Conservation (phyloP, 2,329 filamentous ascomycete species). For the Apiospora arundinis region DNA sequence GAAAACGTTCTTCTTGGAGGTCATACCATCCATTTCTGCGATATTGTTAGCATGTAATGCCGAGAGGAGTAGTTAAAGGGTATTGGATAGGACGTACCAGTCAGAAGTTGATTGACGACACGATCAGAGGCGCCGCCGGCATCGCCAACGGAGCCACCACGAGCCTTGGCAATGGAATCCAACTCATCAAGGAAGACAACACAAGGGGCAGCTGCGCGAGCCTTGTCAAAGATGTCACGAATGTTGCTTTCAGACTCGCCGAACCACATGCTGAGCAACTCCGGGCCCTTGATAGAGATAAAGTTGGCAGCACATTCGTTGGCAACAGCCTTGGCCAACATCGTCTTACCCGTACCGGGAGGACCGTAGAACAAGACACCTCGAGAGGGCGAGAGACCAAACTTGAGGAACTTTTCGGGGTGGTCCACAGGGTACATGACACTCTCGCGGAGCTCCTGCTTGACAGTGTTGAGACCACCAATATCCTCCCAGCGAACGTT, state of each 20-base stretch:
- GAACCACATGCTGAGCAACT: slow-evolving; percentile 99
- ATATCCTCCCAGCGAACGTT: slow-evolving; percentile 99
- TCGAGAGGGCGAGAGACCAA: slow-evolving; percentile 94
- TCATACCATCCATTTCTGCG: slow-evolving; percentile 98
- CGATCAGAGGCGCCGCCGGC: slow-evolving; percentile 98
- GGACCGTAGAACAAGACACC: slow-evolving; percentile 99
- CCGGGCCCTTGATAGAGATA: slow-evolving; percentile 98
- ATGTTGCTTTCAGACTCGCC: slow-evolving; percentile 99
- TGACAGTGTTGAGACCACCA: slow-evolving; percentile 96
- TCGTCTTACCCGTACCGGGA: slow-evolving; percentile 99
- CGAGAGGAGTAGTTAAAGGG: background rate
- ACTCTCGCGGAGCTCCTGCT: slow-evolving; percentile 98
- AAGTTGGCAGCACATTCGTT: slow-evolving; percentile 99
- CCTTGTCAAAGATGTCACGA: slow-evolving; percentile 99
- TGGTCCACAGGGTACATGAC: slow-evolving; percentile 99
- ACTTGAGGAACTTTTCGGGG: slow-evolving; percentile 99
- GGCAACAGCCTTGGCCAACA: slow-evolving; percentile 98
- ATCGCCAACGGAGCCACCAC: slow-evolving; percentile 95
- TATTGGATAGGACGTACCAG: slow-evolving; percentile 66
- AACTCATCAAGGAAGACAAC: slow-evolving; percentile 99
- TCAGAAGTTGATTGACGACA: slow-evolving; percentile 99
- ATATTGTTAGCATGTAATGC: slow-evolving; percentile 35
- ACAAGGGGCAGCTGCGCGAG: slow-evolving; percentile 94
- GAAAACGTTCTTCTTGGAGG: slow-evolving; percentile 99
- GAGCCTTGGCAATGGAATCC: slow-evolving; percentile 98